A percentile compares a stretch with the other conserved stretches of the same genome.
These are phyloP conservation scores for Aspergillus bombycis DNA, from an alignment of 2,329 filamentous ascomycete genomes.

Conservation along the genomic window DNA sequence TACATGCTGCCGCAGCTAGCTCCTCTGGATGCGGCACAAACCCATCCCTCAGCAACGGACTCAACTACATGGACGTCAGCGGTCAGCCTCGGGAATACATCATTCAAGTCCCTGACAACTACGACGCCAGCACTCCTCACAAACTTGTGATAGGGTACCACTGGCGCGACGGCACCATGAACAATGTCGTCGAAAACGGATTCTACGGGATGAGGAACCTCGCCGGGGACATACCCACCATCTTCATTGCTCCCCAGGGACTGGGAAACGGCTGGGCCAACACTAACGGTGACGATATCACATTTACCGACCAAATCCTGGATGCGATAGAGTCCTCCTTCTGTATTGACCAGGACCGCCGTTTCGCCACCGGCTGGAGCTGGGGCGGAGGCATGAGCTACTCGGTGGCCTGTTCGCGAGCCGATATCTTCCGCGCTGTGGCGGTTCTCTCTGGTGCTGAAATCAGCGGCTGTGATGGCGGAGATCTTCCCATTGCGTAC, in stretches of 20 bases:
- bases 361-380: slow-evolving; percentile 52
- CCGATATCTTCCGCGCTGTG: slow-evolving; percentile 45
- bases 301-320: slow-evolving; percentile 46
- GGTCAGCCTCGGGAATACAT: slow-evolving; percentile 8
- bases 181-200: slow-evolving; percentile 6
- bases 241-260: no score
- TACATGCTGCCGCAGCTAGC: not conserved
- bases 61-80: not conserved
- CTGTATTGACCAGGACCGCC: slow-evolving; percentile 47
- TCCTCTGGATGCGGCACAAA: slow-evolving; percentile 17
- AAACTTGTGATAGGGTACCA: slow-evolving; percentile 8
- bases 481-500: no score
- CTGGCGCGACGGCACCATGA: slow-evolving; percentile 10
- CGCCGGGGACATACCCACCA: no score
- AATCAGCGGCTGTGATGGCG: no score
- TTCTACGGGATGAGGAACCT: slow-evolving; percentile 18
- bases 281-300: no score
- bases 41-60: slow-evolving; percentile 1
- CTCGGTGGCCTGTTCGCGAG: slow-evolving; percentile 47
- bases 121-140: slow-evolving; percentile 4
- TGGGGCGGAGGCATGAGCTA: slow-evolving; percentile 51
- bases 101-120: slow-evolving; percentile 4
- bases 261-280: no score
- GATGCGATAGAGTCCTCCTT: slow-evolving; percentile 43
- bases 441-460: no score